Percentiles rank a stretch among this genome's conserved stretches.
Evolutionary conservation across 768 basidiomycete genomes (phyloP).

Genomic region (Agaricus subrufescens): DNA sequence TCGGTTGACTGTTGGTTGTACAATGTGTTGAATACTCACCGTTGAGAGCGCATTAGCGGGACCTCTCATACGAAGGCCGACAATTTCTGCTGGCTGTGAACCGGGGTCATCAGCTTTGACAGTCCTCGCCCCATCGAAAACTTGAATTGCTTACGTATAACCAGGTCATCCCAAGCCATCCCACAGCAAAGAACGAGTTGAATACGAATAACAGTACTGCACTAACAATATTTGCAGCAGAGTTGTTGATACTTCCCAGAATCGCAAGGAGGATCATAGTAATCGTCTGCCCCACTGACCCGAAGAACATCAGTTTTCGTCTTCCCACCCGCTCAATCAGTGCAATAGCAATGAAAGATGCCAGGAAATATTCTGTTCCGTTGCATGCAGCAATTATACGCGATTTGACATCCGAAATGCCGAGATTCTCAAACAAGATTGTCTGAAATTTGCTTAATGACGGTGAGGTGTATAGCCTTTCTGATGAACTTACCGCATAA

Average conservation of each 20-base stretch:
- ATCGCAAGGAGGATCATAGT: conserved; percentile 60
- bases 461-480: neutral
- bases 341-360: conserved; percentile 66
- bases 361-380: conserved; percentile 68
- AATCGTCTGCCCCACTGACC: conserved; percentile 53
- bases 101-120: neutral
- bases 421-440: conserved; percentile 53
- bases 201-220: conserved; percentile 62
- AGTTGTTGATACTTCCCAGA: conserved; percentile 46
- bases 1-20: neutral
- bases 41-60: conserved; percentile 64
- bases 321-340: conserved; percentile 72
- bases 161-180: conserved; percentile 73
- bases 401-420: conserved; percentile 51
- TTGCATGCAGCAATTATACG: conserved; percentile 64
- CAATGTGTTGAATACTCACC: conserved; percentile 16
- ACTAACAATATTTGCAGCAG: conserved; percentile 44
- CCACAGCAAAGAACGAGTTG: conserved; percentile 66
- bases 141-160: conserved; percentile 43
- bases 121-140: neutral
- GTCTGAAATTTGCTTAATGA: conserved; percentile 30
- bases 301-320: conserved; percentile 66
- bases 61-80: conserved; percentile 55
- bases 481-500: conserved; percentile 28
- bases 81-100: conserved; percentile 58